A percentile compares a stretch with the other conserved stretches of the same genome.
phyloP scores from a whole-genome alignment of 2,329 filamentous ascomycete genomes.

The Apiospora aurea region DNA sequence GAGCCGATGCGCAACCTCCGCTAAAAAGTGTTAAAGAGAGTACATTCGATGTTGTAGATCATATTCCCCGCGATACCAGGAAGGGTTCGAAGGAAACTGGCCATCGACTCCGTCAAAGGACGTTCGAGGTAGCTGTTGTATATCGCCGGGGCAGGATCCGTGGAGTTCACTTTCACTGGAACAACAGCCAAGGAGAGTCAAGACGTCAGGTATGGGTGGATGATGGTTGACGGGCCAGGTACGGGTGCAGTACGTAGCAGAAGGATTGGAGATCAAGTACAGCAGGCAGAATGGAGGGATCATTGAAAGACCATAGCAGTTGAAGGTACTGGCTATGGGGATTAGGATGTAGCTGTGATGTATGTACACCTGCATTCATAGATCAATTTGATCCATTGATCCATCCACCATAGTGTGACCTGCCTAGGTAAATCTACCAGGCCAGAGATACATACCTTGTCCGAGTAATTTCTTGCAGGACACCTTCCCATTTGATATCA shows the following conservation, averaged over 20 bases:
- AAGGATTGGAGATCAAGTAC: constrained; percentile 5
- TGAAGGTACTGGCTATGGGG: background rate
- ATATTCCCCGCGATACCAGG: background rate
- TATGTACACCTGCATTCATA: background rate
- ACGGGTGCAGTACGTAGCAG: background rate
- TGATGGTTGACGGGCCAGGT: background rate
- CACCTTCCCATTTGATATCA: background rate
- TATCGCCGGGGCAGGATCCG: background rate
- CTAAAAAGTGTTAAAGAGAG: constrained; percentile 2
- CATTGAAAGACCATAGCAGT: background rate
- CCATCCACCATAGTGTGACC: too few species aligned
- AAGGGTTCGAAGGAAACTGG: background rate
- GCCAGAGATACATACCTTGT: background rate
- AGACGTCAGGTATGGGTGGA: background rate
- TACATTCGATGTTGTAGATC: background rate
- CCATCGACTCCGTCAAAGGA: background rate
- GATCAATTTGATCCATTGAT: background rate
- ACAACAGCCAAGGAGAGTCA: background rate
- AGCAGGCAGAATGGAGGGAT: background rate
- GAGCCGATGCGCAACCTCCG: constrained; percentile 1
- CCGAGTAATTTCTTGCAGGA: background rate
- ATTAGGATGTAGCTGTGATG: too few species aligned
- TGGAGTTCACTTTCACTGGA: background rate
- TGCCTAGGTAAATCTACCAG: background rate
- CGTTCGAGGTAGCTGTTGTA: background rate